Percentiles rank a stretch among this genome's conserved stretches.
These are phyloP conservation scores for Dichotomocladium elegans DNA, from an alignment of 371 early-diverging fungal species.

Conservation along the genomic window DNA sequence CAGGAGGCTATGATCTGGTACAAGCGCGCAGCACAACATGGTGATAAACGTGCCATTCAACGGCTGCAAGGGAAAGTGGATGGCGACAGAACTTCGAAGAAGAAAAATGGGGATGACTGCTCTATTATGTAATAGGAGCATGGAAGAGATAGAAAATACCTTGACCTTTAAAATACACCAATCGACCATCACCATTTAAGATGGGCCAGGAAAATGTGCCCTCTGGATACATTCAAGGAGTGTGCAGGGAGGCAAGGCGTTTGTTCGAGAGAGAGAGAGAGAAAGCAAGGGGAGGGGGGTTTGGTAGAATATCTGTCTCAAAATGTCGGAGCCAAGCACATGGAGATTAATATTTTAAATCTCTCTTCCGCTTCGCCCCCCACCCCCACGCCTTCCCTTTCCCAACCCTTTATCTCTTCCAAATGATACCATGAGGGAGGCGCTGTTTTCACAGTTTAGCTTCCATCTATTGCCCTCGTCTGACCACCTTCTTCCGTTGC, in stretches of 20 bases:
- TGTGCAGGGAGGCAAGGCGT: too few species aligned
- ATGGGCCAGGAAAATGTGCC: too few species aligned
- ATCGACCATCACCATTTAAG: too few species aligned
- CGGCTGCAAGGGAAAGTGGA: constrained; percentile 45
- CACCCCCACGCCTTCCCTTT: too few species aligned
- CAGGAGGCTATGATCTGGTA: constrained; percentile 82
- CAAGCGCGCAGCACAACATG: constrained; percentile 75
- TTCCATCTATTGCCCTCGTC: constrained; percentile 35
- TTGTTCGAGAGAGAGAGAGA: too few species aligned
- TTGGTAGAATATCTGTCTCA: too few species aligned
- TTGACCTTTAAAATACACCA: too few species aligned
- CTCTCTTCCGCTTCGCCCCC: neutral
- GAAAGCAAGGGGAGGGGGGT: too few species aligned
- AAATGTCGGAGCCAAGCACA: too few species aligned
- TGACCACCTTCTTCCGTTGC: constrained; percentile 23
- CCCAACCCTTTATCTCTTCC: neutral
- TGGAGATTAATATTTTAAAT: too few species aligned
- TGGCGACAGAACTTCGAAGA: constrained; percentile 18
- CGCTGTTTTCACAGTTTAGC: constrained; percentile 13
- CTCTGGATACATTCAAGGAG: too few species aligned
- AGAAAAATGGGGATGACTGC: constrained; percentile 46
- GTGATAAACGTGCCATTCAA: constrained; percentile 74
- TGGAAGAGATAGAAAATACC: neutral
- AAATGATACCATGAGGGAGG: constrained; percentile 13
- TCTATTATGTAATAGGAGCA: constrained; percentile 32